Conservation (phyloP, 257 asterid genomes). For the Penstemon eatonii region DNA sequence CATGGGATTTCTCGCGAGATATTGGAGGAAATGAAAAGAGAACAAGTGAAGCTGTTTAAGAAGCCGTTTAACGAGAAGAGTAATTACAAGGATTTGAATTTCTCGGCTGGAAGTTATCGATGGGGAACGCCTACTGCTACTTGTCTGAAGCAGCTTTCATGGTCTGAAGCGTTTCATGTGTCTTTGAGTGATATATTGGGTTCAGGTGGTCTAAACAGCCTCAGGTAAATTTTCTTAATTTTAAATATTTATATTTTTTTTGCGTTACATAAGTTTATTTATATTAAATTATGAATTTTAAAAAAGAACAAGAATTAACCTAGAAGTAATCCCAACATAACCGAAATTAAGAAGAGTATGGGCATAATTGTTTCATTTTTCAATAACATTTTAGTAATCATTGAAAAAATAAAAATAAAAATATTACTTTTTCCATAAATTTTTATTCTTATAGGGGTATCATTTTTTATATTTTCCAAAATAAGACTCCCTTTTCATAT, state of each 20-base stretch:
- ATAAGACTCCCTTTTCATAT: too few species aligned
- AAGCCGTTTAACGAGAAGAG: slow-evolving; percentile 60
- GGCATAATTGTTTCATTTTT: too few species aligned
- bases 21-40: slow-evolving; percentile 54
- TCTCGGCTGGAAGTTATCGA: slow-evolving; percentile 66
- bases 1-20: slow-evolving; percentile 63
- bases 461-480: too few species aligned
- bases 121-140: slow-evolving; percentile 88
- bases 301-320: too few species aligned
- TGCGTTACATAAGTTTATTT: background rate
- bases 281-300: background rate
- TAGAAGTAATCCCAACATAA: too few species aligned
- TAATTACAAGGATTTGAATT: slow-evolving; percentile 38
- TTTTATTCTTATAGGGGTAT: too few species aligned
- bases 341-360: too few species aligned
- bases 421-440: too few species aligned
- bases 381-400: too few species aligned
- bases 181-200: slow-evolving; percentile 47
- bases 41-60: slow-evolving; percentile 59
- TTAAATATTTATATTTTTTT: background rate
- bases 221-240: slow-evolving; percentile 47
- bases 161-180: slow-evolving; percentile 92
- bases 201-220: slow-evolving; percentile 36
- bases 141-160: slow-evolving; percentile 56
- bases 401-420: too few species aligned